Evolutionary conservation across 306 rosid species (phyloP).

Genomic region (Gleditsia sinensis): DNA sequence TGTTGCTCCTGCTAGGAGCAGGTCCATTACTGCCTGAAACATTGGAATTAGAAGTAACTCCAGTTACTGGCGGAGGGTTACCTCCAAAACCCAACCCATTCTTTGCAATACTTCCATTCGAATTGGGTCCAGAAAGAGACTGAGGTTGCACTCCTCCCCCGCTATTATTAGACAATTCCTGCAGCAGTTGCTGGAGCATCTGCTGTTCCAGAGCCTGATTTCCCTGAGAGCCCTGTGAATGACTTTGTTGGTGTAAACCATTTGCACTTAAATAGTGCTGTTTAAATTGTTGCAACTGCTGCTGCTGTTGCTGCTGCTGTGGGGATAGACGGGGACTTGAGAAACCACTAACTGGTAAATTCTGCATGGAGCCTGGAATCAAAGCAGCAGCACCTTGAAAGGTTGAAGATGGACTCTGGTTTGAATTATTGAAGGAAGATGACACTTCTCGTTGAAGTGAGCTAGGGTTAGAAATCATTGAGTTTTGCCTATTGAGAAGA

Average conservation of each 20-base stretch:
- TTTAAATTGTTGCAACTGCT: conserved; percentile 47
- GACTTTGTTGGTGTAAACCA: conserved; percentile 61
- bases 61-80: conserved; percentile 42
- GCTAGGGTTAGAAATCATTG: conserved; percentile 63
- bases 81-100: conserved; percentile 63
- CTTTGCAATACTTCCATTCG: conserved; percentile 53
- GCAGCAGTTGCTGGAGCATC: conserved; percentile 79
- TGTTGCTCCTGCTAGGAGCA: conserved; percentile 77
- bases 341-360: conserved; percentile 57
- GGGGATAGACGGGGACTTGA: conserved; percentile 62
- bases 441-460: conserved; percentile 81
- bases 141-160: conserved; percentile 60
- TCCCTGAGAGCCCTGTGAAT: conserved; percentile 61
- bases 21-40: conserved; percentile 57
- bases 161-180: conserved; percentile 60
- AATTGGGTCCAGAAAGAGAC: conserved; percentile 58
- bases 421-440: conserved; percentile 67
- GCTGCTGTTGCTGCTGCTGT: conserved; percentile 56
- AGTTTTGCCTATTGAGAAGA: conserved; percentile 78
- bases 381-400: conserved; percentile 65
- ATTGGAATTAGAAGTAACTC: conserved; percentile 51
- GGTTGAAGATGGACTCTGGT: conserved; percentile 66
- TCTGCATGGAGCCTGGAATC: conserved; percentile 74
- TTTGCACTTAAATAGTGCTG: conserved; percentile 65
- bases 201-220: conserved; percentile 72